phyloP scores from a whole-genome alignment of 148 eudicot genomes.

The Nepenthes mirabilis region DNA sequence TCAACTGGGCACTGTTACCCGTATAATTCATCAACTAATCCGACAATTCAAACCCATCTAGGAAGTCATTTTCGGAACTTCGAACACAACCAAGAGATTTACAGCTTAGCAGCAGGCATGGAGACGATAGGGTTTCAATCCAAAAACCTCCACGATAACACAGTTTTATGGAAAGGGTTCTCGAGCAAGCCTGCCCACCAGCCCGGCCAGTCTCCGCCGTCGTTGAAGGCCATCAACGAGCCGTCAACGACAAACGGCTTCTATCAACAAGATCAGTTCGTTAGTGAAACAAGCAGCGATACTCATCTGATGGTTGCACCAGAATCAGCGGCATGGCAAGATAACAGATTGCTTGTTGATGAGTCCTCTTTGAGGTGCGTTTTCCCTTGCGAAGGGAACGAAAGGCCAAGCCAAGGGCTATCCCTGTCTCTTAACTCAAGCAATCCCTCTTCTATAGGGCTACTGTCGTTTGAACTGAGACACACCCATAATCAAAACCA shows the following conservation, averaged over 20 bases:
- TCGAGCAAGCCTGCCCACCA: conserved; percentile 1
- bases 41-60: conserved; percentile 16
- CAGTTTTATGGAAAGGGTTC: conserved; percentile 20
- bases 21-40: conserved; percentile 10
- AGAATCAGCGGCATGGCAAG: conserved; percentile 9
- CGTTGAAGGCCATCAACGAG: background rate
- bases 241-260: background rate
- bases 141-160: conserved; percentile 1
- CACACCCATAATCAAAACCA: conserved; percentile 8
- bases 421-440: conserved; percentile 70
- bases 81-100: conserved; percentile 45
- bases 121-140: conserved; percentile 55
- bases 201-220: background rate
- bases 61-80: conserved; percentile 18
- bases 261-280: conserved; percentile 9
- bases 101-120: conserved; percentile 36
- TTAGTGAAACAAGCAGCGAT: conserved; percentile 6
- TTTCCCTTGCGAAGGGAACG: conserved; percentile 73
- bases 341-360: background rate
- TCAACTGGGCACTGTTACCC: conserved; percentile 8
- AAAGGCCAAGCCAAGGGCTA: conserved; percentile 89
- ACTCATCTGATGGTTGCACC: conserved; percentile 4
- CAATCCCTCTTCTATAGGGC: conserved; percentile 60
- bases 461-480: conserved; percentile 67
- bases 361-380: conserved; percentile 49